Conservation (phyloP, 371 early-diverging fungal species). For the Mucor irregularis region DNA sequence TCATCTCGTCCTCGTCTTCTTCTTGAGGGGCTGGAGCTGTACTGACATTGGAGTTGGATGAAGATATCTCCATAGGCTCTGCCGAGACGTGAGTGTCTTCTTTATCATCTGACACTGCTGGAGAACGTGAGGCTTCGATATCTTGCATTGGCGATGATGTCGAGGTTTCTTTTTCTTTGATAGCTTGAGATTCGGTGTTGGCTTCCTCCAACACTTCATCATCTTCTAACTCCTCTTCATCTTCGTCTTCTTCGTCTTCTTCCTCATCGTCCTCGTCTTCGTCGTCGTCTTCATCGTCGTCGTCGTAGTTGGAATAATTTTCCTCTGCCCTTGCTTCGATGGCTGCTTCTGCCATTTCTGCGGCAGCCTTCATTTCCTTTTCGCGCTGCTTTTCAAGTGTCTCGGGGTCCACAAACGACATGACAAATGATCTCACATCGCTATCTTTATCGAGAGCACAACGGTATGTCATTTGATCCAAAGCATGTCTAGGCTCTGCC, state of each 20-base stretch:
- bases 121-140: background rate
- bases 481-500: constrained; percentile 19
- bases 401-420: constrained; percentile 20
- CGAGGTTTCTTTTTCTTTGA: no score
- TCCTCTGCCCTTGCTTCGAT: constrained; percentile 1
- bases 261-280: background rate
- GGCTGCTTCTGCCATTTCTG: constrained; percentile 5
- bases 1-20: constrained; percentile 14
- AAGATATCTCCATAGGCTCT: constrained; percentile 7
- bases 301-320: background rate
- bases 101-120: background rate
- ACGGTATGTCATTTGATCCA: constrained; percentile 26
- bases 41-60: background rate
- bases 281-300: constrained; percentile 1
- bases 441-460: constrained; percentile 29
- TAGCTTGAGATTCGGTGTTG: background rate
- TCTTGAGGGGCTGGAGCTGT: background rate
- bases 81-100: background rate
- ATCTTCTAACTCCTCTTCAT: constrained; percentile 6
- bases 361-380: constrained; percentile 11
- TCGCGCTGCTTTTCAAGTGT: constrained; percentile 24
- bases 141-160: constrained; percentile 1
- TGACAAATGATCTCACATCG: constrained; percentile 34
- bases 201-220: background rate
- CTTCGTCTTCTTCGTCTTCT: constrained; percentile 1